Conservation (phyloP, 1,284 basidiomycete species). For the Amylostereum areolatum region DNA sequence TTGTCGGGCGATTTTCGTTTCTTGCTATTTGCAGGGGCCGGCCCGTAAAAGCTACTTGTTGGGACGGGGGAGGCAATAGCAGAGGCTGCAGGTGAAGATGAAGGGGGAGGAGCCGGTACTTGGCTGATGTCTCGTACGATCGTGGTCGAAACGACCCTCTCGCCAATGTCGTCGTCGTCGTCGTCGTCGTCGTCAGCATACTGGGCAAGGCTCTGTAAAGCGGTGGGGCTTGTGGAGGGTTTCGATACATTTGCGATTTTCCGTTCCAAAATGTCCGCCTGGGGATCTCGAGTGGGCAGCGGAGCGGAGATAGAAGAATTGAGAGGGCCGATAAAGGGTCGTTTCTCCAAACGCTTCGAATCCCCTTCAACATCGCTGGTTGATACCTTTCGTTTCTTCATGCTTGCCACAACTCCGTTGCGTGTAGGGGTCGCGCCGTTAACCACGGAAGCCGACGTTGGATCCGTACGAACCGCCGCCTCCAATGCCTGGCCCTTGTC, state of each 20-base stretch:
- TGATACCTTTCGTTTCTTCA: constrained; percentile 55
- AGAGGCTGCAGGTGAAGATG: constrained; percentile 16
- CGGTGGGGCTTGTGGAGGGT: constrained; percentile 16
- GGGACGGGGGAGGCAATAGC: constrained; percentile 28
- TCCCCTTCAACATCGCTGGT: constrained; percentile 38
- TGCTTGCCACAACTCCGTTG: constrained; percentile 40
- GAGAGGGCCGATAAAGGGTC: constrained; percentile 58
- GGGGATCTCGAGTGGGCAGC: constrained; percentile 40
- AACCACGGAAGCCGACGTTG: constrained; percentile 9
- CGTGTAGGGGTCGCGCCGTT: constrained; percentile 21
- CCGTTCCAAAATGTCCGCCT: constrained; percentile 51
- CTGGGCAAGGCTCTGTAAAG: constrained; percentile 42
- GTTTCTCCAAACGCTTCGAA: constrained; percentile 37
- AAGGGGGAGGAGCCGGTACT: constrained; percentile 14
- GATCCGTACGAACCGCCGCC: constrained; percentile 39
- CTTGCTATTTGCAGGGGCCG: constrained; percentile 23
- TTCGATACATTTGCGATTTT: constrained; percentile 47
- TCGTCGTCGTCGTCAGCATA: constrained; percentile 53
- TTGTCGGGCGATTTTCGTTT: constrained; percentile 36
- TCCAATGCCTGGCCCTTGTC: constrained; percentile 69
- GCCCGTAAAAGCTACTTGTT: constrained; percentile 42
- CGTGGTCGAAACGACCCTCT: constrained; percentile 18
- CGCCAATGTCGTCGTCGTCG: constrained; percentile 37
- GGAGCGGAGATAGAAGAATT: constrained; percentile 14
- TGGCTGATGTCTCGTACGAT: constrained; percentile 10